A percentile compares a stretch with the other conserved stretches of the same genome.
These are phyloP conservation scores for Excoecaria cochinchinensis DNA, from an alignment of 345 rosid species.

Conservation along the genomic window DNA sequence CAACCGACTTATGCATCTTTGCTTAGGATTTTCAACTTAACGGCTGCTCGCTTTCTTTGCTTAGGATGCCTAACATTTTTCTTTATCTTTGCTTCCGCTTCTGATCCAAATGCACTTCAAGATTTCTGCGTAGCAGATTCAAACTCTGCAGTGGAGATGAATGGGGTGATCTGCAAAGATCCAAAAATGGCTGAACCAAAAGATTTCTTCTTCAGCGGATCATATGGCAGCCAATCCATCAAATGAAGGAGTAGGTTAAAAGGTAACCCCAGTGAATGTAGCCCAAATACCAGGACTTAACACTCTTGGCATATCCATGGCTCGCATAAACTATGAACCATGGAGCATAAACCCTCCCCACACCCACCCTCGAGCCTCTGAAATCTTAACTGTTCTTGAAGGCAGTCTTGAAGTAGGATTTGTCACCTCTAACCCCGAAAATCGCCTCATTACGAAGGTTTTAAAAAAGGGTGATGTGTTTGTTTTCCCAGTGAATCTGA, in stretches of 20 bases:
- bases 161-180: constrained; percentile 10
- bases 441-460: background rate
- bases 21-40: no score
- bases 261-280: background rate
- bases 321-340: constrained; percentile 4
- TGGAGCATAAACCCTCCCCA: constrained; percentile 14
- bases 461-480: background rate
- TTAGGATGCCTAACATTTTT: constrained; percentile 1
- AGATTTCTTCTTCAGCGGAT: constrained; percentile 13
- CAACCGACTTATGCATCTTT: no score
- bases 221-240: constrained; percentile 5
- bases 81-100: constrained; percentile 12
- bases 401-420: constrained; percentile 3
- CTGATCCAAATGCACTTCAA: constrained; percentile 29
- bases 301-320: constrained; percentile 13
- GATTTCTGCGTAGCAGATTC: constrained; percentile 30
- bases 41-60: background rate
- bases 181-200: background rate
- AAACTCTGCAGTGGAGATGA: background rate
- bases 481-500: background rate
- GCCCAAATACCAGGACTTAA: constrained; percentile 10
- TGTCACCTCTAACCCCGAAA: constrained; percentile 2
- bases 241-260: background rate
- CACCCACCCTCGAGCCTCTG: constrained; percentile 6
- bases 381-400: background rate